Evolutionary conservation across 345 rosid genomes (phyloP).

Genomic region (Euphorbia peplus): DNA sequence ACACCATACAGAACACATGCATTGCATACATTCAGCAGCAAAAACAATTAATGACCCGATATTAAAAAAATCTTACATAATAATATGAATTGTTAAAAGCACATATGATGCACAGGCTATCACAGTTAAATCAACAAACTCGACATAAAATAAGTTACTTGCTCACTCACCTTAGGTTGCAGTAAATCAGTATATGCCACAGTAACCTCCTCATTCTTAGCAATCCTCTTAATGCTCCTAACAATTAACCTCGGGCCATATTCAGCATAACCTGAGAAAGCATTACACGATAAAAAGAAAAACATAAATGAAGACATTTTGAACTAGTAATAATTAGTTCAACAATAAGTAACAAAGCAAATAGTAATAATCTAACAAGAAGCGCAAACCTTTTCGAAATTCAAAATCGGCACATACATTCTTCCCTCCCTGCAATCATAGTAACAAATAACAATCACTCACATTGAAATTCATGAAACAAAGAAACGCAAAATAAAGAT

Average conservation of each 20-base stretch:
- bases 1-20: not conserved
- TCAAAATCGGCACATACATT: slow-evolving; percentile 12
- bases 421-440: slow-evolving; percentile 37
- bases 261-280: slow-evolving; percentile 26
- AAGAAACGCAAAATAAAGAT: not conserved
- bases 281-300: not conserved
- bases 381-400: slow-evolving; percentile 33
- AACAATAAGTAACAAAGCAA: not conserved
- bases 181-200: slow-evolving; percentile 70
- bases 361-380: not conserved
- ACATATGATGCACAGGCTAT: not conserved
- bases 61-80: not conserved
- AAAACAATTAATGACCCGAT: not conserved
- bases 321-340: not conserved
- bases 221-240: slow-evolving; percentile 61
- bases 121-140: too few species aligned
- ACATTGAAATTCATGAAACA: slow-evolving; percentile 5
- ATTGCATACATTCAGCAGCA: not conserved
- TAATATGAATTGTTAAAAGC: not conserved
- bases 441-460: slow-evolving; percentile 3
- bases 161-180: slow-evolving; percentile 60
- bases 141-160: not conserved
- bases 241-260: slow-evolving; percentile 52
- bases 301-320: not conserved
- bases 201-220: slow-evolving; percentile 57